Evolutionary conservation across 2,329 filamentous ascomycete species (phyloP), one percentile per base, ranked within the genome.

Genomic region (Juglanconis sp.): DNA sequence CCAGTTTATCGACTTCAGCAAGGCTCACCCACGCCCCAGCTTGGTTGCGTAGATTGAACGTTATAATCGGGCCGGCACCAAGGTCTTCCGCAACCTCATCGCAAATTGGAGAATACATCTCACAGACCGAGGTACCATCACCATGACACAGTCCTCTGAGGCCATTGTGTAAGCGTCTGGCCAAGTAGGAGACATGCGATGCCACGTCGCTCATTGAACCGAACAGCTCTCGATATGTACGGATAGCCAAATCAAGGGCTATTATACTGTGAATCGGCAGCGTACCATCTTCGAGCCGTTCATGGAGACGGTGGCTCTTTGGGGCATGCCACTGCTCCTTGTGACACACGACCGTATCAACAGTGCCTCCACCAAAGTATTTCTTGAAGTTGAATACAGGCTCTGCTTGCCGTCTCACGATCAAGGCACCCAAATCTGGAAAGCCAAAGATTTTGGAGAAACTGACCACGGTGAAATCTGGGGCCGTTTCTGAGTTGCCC

Each of bases 401-500:
- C 6, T 84, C 85, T 11, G 90, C 84, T 36, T 84, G 80, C 66
- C 91, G 92, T 47, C 89, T 86, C 11, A 98, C 86, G 35, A 98
- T 86, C 60, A 99, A 76, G 1, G 88, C 92, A 1, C 94, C 94
- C 2, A 98, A 79, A 70, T 98, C 91, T 0, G 94, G 94, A 65
- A 97, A 97, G 1, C 95, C 94, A 72, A 98, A 98, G n/a, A 97
- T 93, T 73, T 98, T 99, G 77, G 97, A 96, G 65, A 98, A 87
- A 72, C 93, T 97, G 47, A 98, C 69, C 0, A 91, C 89, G 0
- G 86, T 88, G 66, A 98, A 98, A 71, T 98, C 94, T 1, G 94
- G 90, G 0, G 89, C 86, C 0, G 75, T 70, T 0, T 78, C 76
- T 0, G 80, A 67, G 65, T 90, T 76, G 58, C 84, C 79, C 2